Conservation (phyloP, 805 yeast genomes). For the Lipomyces starkeyi region DNA sequence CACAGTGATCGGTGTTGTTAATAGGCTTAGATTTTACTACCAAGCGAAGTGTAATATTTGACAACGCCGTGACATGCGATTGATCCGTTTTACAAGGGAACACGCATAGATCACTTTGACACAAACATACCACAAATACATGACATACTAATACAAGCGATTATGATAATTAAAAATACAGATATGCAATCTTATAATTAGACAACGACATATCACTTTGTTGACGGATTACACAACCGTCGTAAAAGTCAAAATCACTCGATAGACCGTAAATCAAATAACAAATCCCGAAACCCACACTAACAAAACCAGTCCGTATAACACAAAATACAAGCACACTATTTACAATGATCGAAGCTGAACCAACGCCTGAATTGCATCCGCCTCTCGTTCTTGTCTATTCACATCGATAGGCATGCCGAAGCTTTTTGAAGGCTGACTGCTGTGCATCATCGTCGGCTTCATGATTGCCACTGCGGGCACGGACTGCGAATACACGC, state of each 20-base stretch:
- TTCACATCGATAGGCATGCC: slow-evolving; percentile 1
- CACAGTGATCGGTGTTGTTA: not conserved
- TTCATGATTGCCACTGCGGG: slow-evolving; percentile 18
- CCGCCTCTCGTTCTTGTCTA: slow-evolving; percentile 32
- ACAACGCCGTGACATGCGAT: not conserved
- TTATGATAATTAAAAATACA: not conserved
- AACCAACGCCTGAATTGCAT: slow-evolving; percentile 39
- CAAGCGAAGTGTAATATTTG: too few relatives aligned
- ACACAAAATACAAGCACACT: slow-evolving; percentile 1
- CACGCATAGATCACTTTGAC: not conserved
- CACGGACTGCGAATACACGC: slow-evolving; percentile 26
- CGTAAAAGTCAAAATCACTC: not conserved
- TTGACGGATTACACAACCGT: not conserved
- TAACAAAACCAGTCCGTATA: not conserved
- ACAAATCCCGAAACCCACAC: not conserved
- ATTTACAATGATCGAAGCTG: slow-evolving; percentile 39
- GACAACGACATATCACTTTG: not conserved
- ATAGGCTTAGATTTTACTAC: not conserved
- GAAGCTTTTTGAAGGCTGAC: slow-evolving; percentile 10
- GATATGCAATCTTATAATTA: not conserved
- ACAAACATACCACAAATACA: not conserved
- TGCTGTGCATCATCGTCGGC: slow-evolving; percentile 5
- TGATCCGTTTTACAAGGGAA: not conserved
- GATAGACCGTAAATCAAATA: not conserved
- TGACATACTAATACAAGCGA: not conserved